Base-by-base conservation (phyloP, 345 rosid genomes). In the Dipteronia dyeriana region DNA sequence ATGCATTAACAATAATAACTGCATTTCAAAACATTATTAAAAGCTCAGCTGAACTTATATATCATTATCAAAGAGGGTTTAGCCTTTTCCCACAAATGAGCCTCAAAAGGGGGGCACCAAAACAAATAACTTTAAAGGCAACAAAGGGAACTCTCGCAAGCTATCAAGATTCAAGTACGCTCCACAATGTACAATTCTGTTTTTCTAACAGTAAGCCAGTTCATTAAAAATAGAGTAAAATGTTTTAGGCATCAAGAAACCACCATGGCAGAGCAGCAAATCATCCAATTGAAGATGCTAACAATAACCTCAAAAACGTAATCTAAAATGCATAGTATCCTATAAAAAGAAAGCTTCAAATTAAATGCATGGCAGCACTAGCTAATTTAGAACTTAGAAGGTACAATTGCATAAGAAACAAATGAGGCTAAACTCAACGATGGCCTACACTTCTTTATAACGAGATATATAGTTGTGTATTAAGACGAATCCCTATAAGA, bases 331-430 rank as follows among this genome's bases (percentile, higher is more conserved):
- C 34, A 41, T 76, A 68, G 26, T 22, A 53, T 63, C 56, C 56
- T 56, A 76, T 6, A 26, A 45, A 66, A 41, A 70, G 23, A 47
- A 74, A 34, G 12, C 65, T 20, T 64, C 22, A 64, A 79, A 59
- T 57, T 57, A 20, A 57, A 19, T 57, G 4, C 38, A 6, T 5
- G 38, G 62, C 22, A 3, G 25, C 10, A 73, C 66, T 73, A 57
- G 67, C 49, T 65, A 74, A 9, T 57, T 49, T 66, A 26, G 41
- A 76, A 66, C 71, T 79, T 81, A 41, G 9, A 34, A 34, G 38
- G 38, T 34, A 81, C 84, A 87, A 70, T 61, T 71, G 75, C 69
- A 82, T 72, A 53, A 17, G 66, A 83, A 76, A 80, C 64, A 66
- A 79, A 75, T 62, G 8, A 57, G 47, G 70, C 68, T 78, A 76